Evolutionary conservation across 208 protist genomes (phyloP).

Genomic region (Leishmania aethiopica): DNA sequence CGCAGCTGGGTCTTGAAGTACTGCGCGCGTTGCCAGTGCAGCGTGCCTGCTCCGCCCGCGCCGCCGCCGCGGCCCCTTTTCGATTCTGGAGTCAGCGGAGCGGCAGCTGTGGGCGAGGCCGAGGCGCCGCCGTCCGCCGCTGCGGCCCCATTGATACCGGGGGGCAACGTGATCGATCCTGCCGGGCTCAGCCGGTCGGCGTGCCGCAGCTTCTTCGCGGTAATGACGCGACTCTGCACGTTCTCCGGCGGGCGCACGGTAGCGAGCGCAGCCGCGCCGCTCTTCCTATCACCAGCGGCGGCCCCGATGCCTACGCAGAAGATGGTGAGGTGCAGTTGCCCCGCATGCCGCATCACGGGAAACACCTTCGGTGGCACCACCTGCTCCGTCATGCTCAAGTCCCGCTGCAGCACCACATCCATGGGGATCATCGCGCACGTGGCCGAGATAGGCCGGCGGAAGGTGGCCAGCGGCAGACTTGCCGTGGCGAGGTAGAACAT

Average conservation of each 20-base stretch:
- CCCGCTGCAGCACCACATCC: conserved; percentile 72
- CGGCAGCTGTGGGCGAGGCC: neutral
- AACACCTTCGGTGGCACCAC: conserved; percentile 68
- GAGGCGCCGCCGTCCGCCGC: neutral
- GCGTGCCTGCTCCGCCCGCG: neutral
- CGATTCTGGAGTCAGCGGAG: neutral
- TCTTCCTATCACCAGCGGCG: neutral
- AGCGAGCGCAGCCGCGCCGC: conserved; percentile 5
- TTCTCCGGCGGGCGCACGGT: conserved; percentile 17
- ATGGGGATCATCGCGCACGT: conserved; percentile 59
- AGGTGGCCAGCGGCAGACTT: conserved; percentile 56
- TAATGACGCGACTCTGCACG: conserved; percentile 46
- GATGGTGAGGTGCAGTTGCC: conserved; percentile 84
- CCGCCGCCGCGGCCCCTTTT: neutral
- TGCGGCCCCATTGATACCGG: neutral
- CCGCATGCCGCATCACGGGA: conserved; percentile 71
- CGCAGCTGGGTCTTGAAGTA: conserved; percentile 61
- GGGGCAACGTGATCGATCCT: neutral
- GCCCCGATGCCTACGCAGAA: conserved; percentile 68
- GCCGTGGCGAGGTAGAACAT: conserved; percentile 91
- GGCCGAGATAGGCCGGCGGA: conserved; percentile 72
- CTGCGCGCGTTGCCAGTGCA: conserved; percentile 72
- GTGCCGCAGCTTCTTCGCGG: conserved; percentile 74
- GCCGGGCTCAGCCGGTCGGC: conserved; percentile 36
- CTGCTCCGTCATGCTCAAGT: conserved; percentile 78